Evolutionary conservation across 371 early-diverging fungal species (phyloP).

Genomic region (Funneliformis caledonium): DNA sequence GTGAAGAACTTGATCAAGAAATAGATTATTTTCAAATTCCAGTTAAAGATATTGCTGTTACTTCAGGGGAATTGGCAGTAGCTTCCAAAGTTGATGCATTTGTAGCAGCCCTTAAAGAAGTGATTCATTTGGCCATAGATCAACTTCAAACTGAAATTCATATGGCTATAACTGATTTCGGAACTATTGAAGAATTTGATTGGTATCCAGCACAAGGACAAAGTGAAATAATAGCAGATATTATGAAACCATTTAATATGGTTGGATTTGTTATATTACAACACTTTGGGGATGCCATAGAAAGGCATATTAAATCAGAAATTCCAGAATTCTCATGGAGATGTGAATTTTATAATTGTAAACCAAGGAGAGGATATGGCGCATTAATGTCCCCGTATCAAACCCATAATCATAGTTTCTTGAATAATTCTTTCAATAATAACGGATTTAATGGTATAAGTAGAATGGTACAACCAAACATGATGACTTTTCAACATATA

Average conservation of each 20-base stretch:
- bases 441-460: not conserved
- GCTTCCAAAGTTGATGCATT: not conserved
- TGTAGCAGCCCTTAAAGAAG: not conserved
- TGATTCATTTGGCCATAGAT: not conserved
- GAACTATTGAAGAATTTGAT: not conserved
- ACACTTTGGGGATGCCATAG: constrained; percentile 12
- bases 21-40: constrained; percentile 32
- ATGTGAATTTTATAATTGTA: not conserved
- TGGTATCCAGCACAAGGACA: constrained; percentile 8
- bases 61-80: not conserved
- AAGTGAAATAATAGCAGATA: not conserved
- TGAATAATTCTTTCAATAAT: not conserved
- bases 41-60: not conserved
- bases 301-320: constrained; percentile 10
- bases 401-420: not conserved
- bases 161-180: not conserved
- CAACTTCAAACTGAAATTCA: constrained; percentile 20
- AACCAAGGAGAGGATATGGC: not conserved
- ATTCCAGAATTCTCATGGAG: constrained; percentile 17
- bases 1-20: constrained; percentile 17
- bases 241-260: constrained; percentile 15
- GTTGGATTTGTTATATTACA: not conserved
- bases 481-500: not conserved
- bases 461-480: not conserved
- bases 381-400: not conserved